Base-by-base conservation (phyloP, 306 rosid species). In the Citrullus amarus region DNA sequence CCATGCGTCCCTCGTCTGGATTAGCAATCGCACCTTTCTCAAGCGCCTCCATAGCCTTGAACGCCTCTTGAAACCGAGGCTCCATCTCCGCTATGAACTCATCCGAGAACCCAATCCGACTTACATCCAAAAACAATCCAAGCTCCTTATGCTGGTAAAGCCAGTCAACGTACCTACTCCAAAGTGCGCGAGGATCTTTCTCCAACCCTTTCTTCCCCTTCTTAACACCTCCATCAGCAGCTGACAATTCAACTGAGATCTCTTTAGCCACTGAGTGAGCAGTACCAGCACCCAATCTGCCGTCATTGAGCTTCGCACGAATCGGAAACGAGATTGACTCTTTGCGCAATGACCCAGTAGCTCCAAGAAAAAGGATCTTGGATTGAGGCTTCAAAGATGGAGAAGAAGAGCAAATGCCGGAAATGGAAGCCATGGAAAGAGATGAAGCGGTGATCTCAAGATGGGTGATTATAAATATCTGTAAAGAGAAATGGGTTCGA, bases 1-100 rank as follows among this genome's bases (percentile, higher is more conserved):
- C 99, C 99, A 92, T 95, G 22, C 99, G 91, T 10, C 92, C 86
- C 75, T 95, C 99, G 16, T 95, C 99, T n/a, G 99, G 97, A 57
- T 95, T 95, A 10, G 99, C 97, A 79, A 95, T 91, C 58, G 99
- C 92, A 2, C 99, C 99, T 9, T 81, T 91, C 84, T 95, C 99
- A 38, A 95, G 79, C 76, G 86, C 91, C 87, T 75, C 97, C 99
- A 95, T 95, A 6, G 96, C 96, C 9, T 53, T 53, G 12, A 95
- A 85, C 73, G 99, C 99, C 46, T 78, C 79, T 80, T 79, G 80
- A 8, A 95, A 80, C n/a, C 87, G 86, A 14, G 96, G 91, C 86
- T 95, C 97, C 97, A 95, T 95, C 79, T 88, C 80, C 38, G 39
- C 67, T 10, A 92, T 86, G 82, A 89, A 95, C 85, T 91, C 97